Base-by-base conservation (phyloP, 371 early-diverging fungal genomes). In the Actinomortierella wolfii region DNA sequence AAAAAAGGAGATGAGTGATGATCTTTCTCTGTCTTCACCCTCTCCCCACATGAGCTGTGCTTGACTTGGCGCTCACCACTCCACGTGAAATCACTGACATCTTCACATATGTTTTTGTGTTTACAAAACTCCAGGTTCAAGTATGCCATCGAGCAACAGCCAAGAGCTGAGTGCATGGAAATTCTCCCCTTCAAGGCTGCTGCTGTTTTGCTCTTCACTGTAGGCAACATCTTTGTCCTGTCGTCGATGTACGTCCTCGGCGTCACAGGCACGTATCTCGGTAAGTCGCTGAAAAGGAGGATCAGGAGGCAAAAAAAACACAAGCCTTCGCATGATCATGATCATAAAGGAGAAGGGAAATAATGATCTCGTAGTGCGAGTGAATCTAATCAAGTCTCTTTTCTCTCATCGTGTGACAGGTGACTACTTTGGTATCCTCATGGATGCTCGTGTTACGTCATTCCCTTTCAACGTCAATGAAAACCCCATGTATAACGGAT, bases 401-500 rank as follows among this genome's bases (percentile, higher is more conserved):
- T 44, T 21, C 20, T 20, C 49, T 20, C 26, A 44, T n/a, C 23
- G 29, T 54, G 18, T 41, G 21, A 21, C 73, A 90, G 95, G 96
- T 62, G 95, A 94, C 74, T 96, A 96, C 77, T 96, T 95, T 83
- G 96, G 96, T 51, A 94, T 96, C 51, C 76, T 94, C 64, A 96
- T 95, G 95, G 82, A 86, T 29, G 81, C 83, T 57, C 88, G 91
- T 41, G 94, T 95, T 54, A 93, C 93, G 14, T 87, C 87, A 18
- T 95, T 96, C 77, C 96, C 96, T 15, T 96, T 95, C 84, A 96
- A 92, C 74, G 88, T 93, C 11, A 83, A 88, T 34, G 92, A 93
- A 20, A 92, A 96, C 77, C 96, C 96, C 18, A 96, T 96, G 96
- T 96, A 96, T 71, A 83, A 87, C 50, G 96, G 96, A n/a, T 94